Conservation (phyloP, 768 basidiomycete species). For the Pleurotus eryngii region DNA sequence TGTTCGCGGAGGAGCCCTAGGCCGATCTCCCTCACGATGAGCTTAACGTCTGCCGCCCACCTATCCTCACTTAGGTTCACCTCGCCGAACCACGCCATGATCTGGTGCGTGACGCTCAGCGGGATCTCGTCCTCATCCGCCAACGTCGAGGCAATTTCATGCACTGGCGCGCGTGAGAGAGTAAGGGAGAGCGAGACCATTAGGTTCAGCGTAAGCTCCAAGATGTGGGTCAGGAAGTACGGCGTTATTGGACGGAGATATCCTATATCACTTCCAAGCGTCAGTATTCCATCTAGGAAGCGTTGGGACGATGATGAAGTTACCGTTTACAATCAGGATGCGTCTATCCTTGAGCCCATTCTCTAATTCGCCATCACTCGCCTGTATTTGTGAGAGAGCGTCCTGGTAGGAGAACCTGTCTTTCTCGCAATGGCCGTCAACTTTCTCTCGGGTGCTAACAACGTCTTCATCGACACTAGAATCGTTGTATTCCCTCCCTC, state of each 20-base stretch:
- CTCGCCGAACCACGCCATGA: constrained; percentile 82
- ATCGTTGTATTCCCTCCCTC: constrained; percentile 71
- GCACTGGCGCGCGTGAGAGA: constrained; percentile 49
- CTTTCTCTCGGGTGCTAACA: constrained; percentile 13
- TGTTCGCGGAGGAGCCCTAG: constrained; percentile 57
- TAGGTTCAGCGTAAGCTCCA: constrained; percentile 72
- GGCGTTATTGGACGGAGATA: constrained; percentile 71
- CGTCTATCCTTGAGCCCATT: constrained; percentile 62
- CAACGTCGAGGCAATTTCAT: constrained; percentile 56
- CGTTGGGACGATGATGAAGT: background rate
- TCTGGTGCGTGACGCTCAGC: constrained; percentile 55
- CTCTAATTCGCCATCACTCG: constrained; percentile 74
- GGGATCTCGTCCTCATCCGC: constrained; percentile 73
- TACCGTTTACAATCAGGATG: constrained; percentile 73
- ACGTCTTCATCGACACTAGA: constrained; percentile 42
- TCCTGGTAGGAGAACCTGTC: constrained; percentile 55
- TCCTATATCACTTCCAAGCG: constrained; percentile 29
- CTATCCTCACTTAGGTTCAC: constrained; percentile 34
- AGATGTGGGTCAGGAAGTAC: constrained; percentile 60
- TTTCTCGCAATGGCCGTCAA: background rate
- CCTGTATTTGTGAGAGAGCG: constrained; percentile 67
- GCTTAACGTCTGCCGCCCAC: constrained; percentile 66
- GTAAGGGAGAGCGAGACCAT: constrained; percentile 63
- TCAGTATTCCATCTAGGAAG: background rate
- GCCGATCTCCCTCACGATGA: constrained; percentile 73